Evolutionary conservation across 345 rosid genomes (phyloP).

Genomic region (Tarenaya hassleriana): DNA sequence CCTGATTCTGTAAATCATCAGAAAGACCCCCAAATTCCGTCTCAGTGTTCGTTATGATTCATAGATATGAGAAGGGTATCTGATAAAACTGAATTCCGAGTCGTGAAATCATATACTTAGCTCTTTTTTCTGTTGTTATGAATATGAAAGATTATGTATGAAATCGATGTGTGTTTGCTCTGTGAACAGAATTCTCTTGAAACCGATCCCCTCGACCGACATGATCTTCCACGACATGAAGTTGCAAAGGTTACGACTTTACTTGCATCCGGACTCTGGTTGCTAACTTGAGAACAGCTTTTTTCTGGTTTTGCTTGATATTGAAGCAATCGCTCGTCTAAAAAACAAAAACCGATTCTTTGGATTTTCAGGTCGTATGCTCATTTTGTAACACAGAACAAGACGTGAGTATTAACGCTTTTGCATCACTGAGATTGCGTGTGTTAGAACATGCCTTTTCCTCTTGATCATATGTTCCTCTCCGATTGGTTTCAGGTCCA

Average conservation of each 20-base stretch:
- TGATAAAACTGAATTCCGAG: slow-evolving; percentile 6
- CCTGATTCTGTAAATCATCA: too few species aligned
- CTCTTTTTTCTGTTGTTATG: background rate
- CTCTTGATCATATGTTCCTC: too few species aligned
- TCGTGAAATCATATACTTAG: background rate
- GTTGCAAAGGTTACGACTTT: slow-evolving; percentile 45
- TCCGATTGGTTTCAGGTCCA: slow-evolving; percentile 36
- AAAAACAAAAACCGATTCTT: too few species aligned
- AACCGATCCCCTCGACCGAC: slow-evolving; percentile 41
- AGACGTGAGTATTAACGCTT: slow-evolving; percentile 42
- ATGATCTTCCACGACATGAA: slow-evolving; percentile 76
- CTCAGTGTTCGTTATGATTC: too few species aligned
- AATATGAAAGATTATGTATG: background rate
- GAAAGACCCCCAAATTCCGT: too few species aligned
- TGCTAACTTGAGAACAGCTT: background rate
- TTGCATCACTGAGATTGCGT: background rate
- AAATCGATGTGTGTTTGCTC: slow-evolving; percentile 2
- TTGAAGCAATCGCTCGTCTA: too few species aligned
- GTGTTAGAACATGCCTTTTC: background rate
- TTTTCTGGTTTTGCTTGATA: background rate
- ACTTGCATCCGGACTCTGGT: slow-evolving; percentile 3
- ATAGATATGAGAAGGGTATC: too few species aligned
- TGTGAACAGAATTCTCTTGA: slow-evolving; percentile 51
- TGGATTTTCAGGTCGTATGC: slow-evolving; percentile 51
- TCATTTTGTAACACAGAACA: slow-evolving; percentile 65